Evolutionary conservation across 225 moss, liverwort and hornwort genomes (phyloP), one percentile per base, ranked within the genome.

Genomic region (Antitrichia curtipendula): DNA sequence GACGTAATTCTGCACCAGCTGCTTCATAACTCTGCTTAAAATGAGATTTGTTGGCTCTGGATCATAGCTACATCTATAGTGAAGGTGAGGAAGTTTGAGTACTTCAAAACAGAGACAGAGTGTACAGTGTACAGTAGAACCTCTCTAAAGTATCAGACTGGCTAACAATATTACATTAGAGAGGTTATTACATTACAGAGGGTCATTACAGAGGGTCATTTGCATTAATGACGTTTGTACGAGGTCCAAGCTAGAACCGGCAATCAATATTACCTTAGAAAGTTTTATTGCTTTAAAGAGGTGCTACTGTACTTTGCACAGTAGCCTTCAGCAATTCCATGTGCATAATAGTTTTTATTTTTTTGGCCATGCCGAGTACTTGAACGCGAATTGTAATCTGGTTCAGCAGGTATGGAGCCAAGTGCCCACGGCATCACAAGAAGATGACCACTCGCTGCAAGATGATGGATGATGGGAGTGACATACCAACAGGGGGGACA

Each of bases 361-460:
- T 34, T 56, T 34, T 43, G 27, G 40, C 38, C 66, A 65, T 64
- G 23, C 72, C 58, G 38, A 75, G 58, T 81, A 23, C 74, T 65
- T 58, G 58, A 82, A 61, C 59, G 77, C 22, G 54, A 78, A 62
- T 80, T 76, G 63, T 53, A 23, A 63, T 53, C 53, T 31, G n/a
- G 40, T 76, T 76, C 50, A 63, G 38, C 56, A 77, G 77, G 77
- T 77, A 77, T 77, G 77, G 70, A 91, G 87, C 78, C 75, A 91
- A 91, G 81, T 95, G 95, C 71, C 95, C 92, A 7, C 93, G 88
- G 25, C 94, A 95, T 86, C 91, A 91, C 77, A 91, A 91, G 75
- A 94, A 91, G 86, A 95, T 94, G 94, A 93, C 90, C 31, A 91
- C 91, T 45, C 90, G 86, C 10, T 77, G 77, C 56, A 77, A 77